These are phyloP conservation scores for Trichophyton equinum DNA, from an alignment of 2,329 filamentous ascomycete species.

Conservation along the genomic window DNA sequence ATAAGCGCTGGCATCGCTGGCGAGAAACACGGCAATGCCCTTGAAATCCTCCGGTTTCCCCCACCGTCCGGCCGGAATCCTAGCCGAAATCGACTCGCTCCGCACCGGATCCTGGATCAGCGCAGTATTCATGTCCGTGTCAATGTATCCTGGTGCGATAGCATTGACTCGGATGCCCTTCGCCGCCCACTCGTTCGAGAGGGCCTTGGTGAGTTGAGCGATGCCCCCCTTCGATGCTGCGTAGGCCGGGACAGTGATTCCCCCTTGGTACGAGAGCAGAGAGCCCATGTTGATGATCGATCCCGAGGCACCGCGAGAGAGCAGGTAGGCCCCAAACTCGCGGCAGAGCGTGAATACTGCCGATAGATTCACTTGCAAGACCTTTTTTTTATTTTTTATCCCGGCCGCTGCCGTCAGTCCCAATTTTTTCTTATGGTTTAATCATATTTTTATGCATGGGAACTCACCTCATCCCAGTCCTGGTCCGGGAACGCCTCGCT, in stretches of 20 bases:
- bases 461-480: constrained; percentile 57
- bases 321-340: constrained; percentile 68
- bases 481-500: constrained; percentile 61
- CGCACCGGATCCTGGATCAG: constrained; percentile 60
- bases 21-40: constrained; percentile 15
- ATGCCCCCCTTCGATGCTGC: constrained; percentile 77
- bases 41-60: constrained; percentile 15
- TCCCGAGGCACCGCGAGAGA: constrained; percentile 46
- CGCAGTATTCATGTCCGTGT: constrained; percentile 87
- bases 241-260: constrained; percentile 78
- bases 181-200: constrained; percentile 77
- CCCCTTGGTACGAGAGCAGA: constrained; percentile 73
- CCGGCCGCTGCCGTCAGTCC: not conserved
- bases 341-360: constrained; percentile 67
- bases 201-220: constrained; percentile 68
- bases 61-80: constrained; percentile 15
- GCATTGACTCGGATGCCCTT: constrained; percentile 74
- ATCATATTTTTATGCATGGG: not conserved
- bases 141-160: constrained; percentile 81
- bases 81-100: constrained; percentile 51
- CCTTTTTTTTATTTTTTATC: constrained; percentile 19
- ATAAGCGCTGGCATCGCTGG: constrained; percentile 16
- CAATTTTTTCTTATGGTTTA: not conserved
- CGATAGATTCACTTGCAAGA: constrained; percentile 77
- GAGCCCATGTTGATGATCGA: constrained; percentile 72